phyloP scores from a whole-genome alignment of 2,329 filamentous ascomycete genomes.

The Davidsoniella eucalypti region DNA sequence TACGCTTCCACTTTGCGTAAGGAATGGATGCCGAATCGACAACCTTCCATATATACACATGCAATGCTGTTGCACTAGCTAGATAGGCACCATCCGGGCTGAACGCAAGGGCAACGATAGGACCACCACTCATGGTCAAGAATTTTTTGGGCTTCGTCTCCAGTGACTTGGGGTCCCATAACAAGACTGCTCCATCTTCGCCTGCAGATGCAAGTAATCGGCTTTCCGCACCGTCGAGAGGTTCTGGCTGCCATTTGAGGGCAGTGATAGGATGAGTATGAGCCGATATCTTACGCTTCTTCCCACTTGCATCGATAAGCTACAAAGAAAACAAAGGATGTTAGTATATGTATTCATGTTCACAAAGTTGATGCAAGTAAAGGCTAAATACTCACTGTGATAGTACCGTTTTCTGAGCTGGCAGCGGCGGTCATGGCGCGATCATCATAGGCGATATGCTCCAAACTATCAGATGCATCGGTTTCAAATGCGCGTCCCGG shows the following conservation, averaged over 20 bases:
- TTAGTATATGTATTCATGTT: not conserved
- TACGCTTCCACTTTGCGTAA: constrained; percentile 41
- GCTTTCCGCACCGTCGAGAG: constrained; percentile 26
- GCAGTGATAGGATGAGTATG: constrained; percentile 42
- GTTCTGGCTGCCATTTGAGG: constrained; percentile 41
- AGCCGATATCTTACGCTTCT: constrained; percentile 38
- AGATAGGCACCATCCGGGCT: constrained; percentile 48
- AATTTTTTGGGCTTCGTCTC: constrained; percentile 41
- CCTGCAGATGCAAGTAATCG: constrained; percentile 44
- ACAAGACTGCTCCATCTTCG: constrained; percentile 44
- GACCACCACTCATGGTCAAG: constrained; percentile 39
- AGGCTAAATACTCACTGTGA: constrained; percentile 35
- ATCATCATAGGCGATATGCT: constrained; percentile 40
- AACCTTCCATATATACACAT: constrained; percentile 48
- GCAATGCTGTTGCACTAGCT: constrained; percentile 41
- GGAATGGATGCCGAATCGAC: constrained; percentile 37
- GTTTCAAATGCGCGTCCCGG: constrained; percentile 34
- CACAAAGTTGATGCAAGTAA: constrained; percentile 5
- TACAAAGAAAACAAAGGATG: constrained; percentile 16
- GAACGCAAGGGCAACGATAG: constrained; percentile 42
- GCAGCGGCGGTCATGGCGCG: constrained; percentile 39
- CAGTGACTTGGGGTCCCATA: constrained; percentile 42
- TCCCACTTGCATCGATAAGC: constrained; percentile 39
- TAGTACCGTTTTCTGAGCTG: constrained; percentile 36
- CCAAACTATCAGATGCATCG: constrained; percentile 35